A percentile compares a stretch with the other conserved stretches of the same genome.
Evolutionary conservation across 768 basidiomycete species (phyloP).

Genomic region (Podaxis sp.): DNA sequence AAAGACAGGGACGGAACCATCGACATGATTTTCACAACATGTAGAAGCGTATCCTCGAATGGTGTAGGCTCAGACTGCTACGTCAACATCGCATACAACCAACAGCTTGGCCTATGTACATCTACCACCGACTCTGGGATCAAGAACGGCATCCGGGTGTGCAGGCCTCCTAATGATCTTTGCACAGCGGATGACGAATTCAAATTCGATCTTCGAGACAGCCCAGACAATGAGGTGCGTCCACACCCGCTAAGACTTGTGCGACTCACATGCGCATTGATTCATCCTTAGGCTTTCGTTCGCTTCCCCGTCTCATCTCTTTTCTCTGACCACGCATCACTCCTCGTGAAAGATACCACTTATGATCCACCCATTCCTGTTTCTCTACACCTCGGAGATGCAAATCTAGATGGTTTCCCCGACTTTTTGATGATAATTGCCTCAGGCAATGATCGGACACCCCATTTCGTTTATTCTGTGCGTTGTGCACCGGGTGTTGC

Average conservation of each 20-base stretch:
- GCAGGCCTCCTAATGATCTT: conserved; percentile 74
- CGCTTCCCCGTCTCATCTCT: conserved; percentile 62
- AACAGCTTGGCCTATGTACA: conserved; percentile 80
- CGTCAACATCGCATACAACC: conserved; percentile 92
- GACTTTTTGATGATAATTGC: conserved; percentile 68
- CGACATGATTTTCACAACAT: conserved; percentile 90
- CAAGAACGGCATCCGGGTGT: conserved; percentile 50
- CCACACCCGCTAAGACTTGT: not conserved
- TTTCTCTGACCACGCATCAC: conserved; percentile 46
- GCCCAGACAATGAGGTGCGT: conserved; percentile 47
- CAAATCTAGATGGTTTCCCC: conserved; percentile 91
- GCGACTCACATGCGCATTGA: no score
- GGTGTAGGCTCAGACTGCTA: conserved; percentile 75
- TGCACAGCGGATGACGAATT: conserved; percentile 82
- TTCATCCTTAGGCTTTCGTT: conserved; percentile 50
- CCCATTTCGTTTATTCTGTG: conserved; percentile 59
- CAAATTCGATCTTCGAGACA: conserved; percentile 60
- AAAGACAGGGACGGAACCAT: conserved; percentile 94
- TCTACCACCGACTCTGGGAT: conserved; percentile 45
- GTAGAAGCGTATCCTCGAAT: conserved; percentile 53
- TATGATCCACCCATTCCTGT: conserved; percentile 67
- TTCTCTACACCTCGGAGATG: conserved; percentile 81
- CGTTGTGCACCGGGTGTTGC: conserved; percentile 50
- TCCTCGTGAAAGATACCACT: conserved; percentile 69
- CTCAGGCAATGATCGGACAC: conserved; percentile 40